Evolutionary conservation across 2,329 filamentous ascomycete species (phyloP), one percentile per base, ranked within the genome.

Genomic region (Aspergillus intermedius): DNA sequence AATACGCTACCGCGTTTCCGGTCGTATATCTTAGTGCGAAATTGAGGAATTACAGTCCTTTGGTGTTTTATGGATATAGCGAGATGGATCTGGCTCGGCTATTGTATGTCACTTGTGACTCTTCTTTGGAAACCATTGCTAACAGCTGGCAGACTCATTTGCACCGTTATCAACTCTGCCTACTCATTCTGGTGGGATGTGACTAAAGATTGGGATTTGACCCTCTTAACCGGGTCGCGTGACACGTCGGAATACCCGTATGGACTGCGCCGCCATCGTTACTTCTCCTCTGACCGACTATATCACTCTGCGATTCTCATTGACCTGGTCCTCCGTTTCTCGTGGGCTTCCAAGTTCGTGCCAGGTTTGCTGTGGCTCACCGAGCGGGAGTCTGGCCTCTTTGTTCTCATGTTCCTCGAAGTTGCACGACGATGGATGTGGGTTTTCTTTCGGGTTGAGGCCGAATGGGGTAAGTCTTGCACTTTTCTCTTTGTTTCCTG

Each of bases 131-230:
- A 25, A 25, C 25, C 9, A 4, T 40, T 19, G 39, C 17, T 48
- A 49, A 17, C n/a, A 13, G 28, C 8, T 35, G 10, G 15, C 43
- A 93, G 88, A 84, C 74, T 94, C 25, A 70, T 79, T 32, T 86
- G 86, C 40, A 86, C 88, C 25, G 74, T 89, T 30, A 64, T 93
- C 60, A 96, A 98, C 68, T 94, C 88, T 12, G 75, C 87, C 41
- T 98, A 95, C 72, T 90, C 87, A n/a, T 97, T 97, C 74, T 98
- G 93, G 76, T 98, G 93, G 93, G 93, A 98, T 62, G 83, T 97
- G 25, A 79, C 88, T 48, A 93, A 91, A 73, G 93, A 98, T 75
- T 98, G 93, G 93, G 93, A 97, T 64, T 77, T 98, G 53, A 88
- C 86, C 0, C 77, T 97, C 12, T 87, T 97, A 63, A 81, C 85